Percentiles rank a stretch among this genome's conserved stretches.
Evolutionary conservation across 495 filamentous ascomycete species (phyloP).

Genomic region (Podospora pseudopauciseta): DNA sequence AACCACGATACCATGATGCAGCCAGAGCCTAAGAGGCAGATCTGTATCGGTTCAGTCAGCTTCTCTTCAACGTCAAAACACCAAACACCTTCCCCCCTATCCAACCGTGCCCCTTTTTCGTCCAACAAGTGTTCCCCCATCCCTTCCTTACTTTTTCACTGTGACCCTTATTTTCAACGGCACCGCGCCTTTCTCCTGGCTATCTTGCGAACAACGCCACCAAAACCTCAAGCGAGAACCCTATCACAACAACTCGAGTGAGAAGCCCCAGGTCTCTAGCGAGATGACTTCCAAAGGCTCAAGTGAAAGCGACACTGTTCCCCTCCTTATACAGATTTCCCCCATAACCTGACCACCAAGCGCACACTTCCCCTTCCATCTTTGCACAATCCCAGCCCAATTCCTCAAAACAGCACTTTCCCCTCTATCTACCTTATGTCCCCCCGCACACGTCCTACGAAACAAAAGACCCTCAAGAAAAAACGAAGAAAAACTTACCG

Average conservation of each 20-base stretch:
- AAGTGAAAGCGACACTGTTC: background rate
- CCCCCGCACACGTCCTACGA: background rate
- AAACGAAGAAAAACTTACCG: conserved; percentile 47
- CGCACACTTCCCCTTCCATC: background rate
- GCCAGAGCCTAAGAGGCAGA: conserved; percentile 67
- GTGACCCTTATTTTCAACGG: background rate
- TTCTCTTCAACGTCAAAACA: background rate
- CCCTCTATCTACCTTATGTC: background rate
- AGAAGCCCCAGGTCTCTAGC: background rate
- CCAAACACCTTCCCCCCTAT: background rate
- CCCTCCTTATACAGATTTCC: background rate
- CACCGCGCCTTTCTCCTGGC: background rate
- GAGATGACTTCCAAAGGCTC: background rate
- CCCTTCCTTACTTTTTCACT: background rate
- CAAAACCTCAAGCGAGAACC: background rate
- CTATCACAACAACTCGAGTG: background rate
- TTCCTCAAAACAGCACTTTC: too few species aligned
- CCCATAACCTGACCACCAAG: background rate
- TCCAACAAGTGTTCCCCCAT: background rate
- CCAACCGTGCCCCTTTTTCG: background rate
- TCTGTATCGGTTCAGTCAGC: conserved; percentile 45
- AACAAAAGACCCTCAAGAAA: background rate
- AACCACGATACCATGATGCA: conserved; percentile 72
- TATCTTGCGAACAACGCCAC: background rate
- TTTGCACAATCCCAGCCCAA: too few species aligned